Conservation (phyloP, 2,329 filamentous ascomycete species). For the Hypoxylon sp. region DNA sequence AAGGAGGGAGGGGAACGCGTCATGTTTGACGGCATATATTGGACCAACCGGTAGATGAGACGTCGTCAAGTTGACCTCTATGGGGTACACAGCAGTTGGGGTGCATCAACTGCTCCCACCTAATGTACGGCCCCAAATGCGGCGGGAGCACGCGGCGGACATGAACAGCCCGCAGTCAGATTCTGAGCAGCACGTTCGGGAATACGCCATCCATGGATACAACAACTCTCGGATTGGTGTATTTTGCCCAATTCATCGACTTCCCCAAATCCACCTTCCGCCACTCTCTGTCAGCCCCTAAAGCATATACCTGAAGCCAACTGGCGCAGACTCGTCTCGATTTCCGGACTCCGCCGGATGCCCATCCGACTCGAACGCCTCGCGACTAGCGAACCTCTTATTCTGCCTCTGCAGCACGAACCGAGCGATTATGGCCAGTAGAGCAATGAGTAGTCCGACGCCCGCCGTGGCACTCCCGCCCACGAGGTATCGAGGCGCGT, state of each 20-base stretch:
- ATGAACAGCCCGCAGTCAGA: neutral
- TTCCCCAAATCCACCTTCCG: neutral
- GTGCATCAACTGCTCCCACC: conserved; percentile 4
- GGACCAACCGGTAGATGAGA: conserved; percentile 2
- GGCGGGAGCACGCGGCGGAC: neutral
- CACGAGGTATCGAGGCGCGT: conserved; percentile 62
- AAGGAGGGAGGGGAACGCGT: conserved; percentile 1
- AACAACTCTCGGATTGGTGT: conserved; percentile 1
- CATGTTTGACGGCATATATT: conserved; percentile 28
- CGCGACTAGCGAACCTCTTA: conserved; percentile 67
- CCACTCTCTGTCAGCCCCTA: conserved; percentile 18
- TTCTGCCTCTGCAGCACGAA: conserved; percentile 73
- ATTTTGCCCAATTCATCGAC: neutral
- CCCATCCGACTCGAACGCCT: conserved; percentile 49
- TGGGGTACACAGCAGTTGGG: neutral
- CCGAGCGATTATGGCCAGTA: conserved; percentile 68
- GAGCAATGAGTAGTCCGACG: conserved; percentile 72
- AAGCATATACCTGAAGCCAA: conserved; percentile 51
- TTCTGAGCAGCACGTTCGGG: neutral
- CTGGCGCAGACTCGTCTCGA: conserved; percentile 26
- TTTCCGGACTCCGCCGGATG: conserved; percentile 17
- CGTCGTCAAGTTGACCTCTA: neutral
- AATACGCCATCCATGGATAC: conserved; percentile 4
- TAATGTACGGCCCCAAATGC: conserved; percentile 5
- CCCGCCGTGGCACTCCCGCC: conserved; percentile 74